These are phyloP conservation scores for Phytopythium boreale DNA, from an alignment of 352 stramenopile species.

Conservation along the genomic window DNA sequence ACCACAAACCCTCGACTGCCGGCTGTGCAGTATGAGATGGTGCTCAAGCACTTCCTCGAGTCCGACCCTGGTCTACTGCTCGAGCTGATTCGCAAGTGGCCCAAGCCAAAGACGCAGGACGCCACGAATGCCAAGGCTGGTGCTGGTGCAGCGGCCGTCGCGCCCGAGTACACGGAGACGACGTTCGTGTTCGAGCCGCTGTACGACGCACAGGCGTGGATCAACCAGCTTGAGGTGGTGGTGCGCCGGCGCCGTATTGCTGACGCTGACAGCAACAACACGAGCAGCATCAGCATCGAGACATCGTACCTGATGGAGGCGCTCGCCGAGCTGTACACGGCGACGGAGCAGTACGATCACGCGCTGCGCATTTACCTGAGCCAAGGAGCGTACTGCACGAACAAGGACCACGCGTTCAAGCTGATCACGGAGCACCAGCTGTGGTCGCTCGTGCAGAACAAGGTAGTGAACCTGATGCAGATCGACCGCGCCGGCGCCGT, in stretches of 20 bases:
- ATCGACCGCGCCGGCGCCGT: conserved; percentile 70
- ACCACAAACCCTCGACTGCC: conserved; percentile 67
- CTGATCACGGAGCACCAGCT: conserved; percentile 82
- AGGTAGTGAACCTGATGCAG: conserved; percentile 73
- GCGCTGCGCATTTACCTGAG: conserved; percentile 83
- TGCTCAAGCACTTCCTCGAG: conserved; percentile 81
- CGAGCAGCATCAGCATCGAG: conserved; percentile 52
- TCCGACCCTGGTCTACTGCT: conserved; percentile 73
- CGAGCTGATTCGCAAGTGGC: conserved; percentile 81
- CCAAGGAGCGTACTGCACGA: conserved; percentile 79
- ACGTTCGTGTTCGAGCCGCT: conserved; percentile 68
- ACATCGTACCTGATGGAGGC: conserved; percentile 83
- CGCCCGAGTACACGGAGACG: conserved; percentile 73
- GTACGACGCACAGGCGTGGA: conserved; percentile 78
- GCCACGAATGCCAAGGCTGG: conserved; percentile 13
- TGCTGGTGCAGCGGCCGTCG: conserved; percentile 14
- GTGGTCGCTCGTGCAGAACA: conserved; percentile 75
- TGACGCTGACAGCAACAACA: conserved; percentile 41
- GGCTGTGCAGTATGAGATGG: conserved; percentile 79
- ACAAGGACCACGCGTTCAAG: conserved; percentile 85
- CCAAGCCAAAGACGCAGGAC: conserved; percentile 59
- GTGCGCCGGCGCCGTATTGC: conserved; percentile 69
- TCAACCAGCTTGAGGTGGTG: conserved; percentile 77
- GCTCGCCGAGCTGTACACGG: conserved; percentile 76
- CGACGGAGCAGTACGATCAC: conserved; percentile 79